Base-by-base conservation (phyloP, 2,329 filamentous ascomycete genomes). In the Sclerotinia glacialis region DNA sequence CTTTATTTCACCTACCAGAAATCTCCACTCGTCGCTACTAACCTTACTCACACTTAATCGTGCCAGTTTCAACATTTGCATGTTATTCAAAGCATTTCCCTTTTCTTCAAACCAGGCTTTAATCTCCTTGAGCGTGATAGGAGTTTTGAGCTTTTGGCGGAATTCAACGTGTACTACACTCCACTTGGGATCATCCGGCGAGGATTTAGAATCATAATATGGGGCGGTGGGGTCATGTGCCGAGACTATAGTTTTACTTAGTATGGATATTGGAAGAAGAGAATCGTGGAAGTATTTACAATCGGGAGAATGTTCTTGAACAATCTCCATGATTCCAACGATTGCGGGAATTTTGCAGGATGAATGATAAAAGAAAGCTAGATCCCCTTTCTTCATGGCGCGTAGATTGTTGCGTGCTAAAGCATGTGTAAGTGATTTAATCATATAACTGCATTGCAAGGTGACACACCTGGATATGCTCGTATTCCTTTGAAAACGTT, bases 331-430 rank as follows among this genome's bases (percentile, higher is more conserved):
- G 23, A 89, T 86, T 1, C 93, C 93, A 1, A 89, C 92, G 58
- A 98, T 92, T 2, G 91, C 94, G 0, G 93, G 93, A 31, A 89
- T 85, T 76, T 96, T 96, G 79, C 91, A 95, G 74, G 95, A 96
- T 56, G 91, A 96, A 78, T 97, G 94, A 76, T 98, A 98, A 80
- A 99, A 98, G 80, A 99, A 98, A 34, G 93, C 93, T 42, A 93
- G 83, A 75, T 99, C 95, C 61, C 93, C 93, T 66, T 88, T 87
- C 73, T 91, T 93, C 95, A 99, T 99, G 11, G 87, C 86, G 40
- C 91, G 86, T 79, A 99, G 88, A 76, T 97, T 92, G 75, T 97
- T 98, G 34, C 92, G 87, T 8, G 94, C 94, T 78, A 76, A 23
- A 75, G 77, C 75, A 6, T 75, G 56, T 80, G 72, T 67, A 53